Evolutionary conservation across 2,329 filamentous ascomycete species (phyloP).

Genomic region (Karstenula rhodostoma): DNA sequence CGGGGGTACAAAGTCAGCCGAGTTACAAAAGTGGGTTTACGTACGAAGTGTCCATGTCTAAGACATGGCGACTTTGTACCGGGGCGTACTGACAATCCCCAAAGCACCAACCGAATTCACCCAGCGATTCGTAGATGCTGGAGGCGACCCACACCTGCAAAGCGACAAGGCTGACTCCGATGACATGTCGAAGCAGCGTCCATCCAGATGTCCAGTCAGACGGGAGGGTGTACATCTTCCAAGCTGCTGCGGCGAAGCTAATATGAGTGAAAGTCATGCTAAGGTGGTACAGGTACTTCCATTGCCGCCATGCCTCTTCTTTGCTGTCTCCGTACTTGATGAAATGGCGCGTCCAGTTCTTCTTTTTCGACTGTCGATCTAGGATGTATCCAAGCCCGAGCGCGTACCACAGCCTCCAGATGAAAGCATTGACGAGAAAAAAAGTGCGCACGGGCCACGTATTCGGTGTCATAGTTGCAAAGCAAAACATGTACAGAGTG

Average conservation of each 20-base stretch:
- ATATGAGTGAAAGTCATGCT: conserved; percentile 90
- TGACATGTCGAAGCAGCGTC: conserved; percentile 83
- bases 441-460: conserved; percentile 77
- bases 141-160: conserved; percentile 92
- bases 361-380: conserved; percentile 84
- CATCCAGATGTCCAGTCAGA: conserved; percentile 87
- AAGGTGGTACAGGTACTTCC: conserved; percentile 95
- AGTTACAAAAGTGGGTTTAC: neutral
- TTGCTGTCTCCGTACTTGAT: conserved; percentile 93
- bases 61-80: neutral
- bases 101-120: conserved; percentile 99
- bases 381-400: conserved; percentile 87
- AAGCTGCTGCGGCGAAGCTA: conserved; percentile 88
- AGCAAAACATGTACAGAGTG: conserved; percentile 74
- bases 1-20: neutral
- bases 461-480: conserved; percentile 79
- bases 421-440: conserved; percentile 80
- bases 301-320: conserved; percentile 94
- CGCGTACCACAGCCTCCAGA: conserved; percentile 92
- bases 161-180: conserved; percentile 80
- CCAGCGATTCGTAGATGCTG: conserved; percentile 93
- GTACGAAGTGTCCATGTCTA: too few relatives aligned
- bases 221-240: conserved; percentile 95
- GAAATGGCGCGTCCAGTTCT: conserved; percentile 97
- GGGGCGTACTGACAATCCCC: conserved; percentile 74